Conservation (phyloP, 345 rosid species). For the Aethionema arabicum region DNA sequence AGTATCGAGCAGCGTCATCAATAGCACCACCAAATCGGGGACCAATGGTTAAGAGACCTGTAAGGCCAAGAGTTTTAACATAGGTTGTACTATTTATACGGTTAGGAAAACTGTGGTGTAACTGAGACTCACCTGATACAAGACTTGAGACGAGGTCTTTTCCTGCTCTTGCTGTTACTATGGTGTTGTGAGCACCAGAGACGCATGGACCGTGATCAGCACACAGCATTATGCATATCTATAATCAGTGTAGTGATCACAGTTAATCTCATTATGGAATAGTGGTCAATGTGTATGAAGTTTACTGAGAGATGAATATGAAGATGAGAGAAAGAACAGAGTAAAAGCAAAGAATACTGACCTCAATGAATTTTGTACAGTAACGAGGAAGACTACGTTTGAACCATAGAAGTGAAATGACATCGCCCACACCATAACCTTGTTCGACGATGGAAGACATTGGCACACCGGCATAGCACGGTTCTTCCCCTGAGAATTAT, state of each 20-base stretch:
- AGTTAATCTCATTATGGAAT: constrained; percentile 13
- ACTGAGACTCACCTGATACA: constrained; percentile 60
- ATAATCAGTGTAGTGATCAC: constrained; percentile 21
- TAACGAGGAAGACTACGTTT: constrained; percentile 98
- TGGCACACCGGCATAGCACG: constrained; percentile 96
- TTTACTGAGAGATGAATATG: neutral
- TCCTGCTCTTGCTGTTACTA: constrained; percentile 98
- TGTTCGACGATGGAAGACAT: constrained; percentile 95
- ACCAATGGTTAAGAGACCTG: constrained; percentile 93
- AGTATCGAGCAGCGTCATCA: constrained; percentile 97
- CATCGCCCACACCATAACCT: constrained; percentile 95
- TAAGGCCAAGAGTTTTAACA: neutral
- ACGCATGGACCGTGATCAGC: constrained; percentile 99
- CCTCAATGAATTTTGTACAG: constrained; percentile 94
- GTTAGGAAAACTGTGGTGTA: neutral
- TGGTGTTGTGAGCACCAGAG: constrained; percentile 96
- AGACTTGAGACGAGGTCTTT: constrained; percentile 99
- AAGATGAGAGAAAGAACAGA: neutral
- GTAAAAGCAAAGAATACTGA: constrained; percentile 26
- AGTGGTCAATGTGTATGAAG: neutral
- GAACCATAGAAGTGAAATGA: constrained; percentile 93
- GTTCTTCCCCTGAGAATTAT: constrained; percentile 76
- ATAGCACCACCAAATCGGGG: constrained; percentile 99
- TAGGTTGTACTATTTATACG: neutral
- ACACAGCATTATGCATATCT: constrained; percentile 98